Conservation (phyloP, 345 rosid species). For the Rhizophora apiculata region DNA sequence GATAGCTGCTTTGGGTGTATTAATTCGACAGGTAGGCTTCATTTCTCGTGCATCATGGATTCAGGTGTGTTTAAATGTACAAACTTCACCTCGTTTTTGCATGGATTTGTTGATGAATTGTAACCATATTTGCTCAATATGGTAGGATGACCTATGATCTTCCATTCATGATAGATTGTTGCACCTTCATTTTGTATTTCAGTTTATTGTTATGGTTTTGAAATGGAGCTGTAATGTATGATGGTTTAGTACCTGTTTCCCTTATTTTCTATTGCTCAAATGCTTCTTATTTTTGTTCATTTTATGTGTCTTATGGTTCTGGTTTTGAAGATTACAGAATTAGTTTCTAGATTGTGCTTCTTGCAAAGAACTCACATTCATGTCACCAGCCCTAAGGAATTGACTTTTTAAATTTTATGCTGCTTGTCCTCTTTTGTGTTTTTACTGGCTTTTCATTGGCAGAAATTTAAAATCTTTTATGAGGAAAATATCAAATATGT, state of each 20-base stretch:
- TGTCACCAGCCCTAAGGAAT: too few relatives aligned
- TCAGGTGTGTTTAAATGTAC: background rate
- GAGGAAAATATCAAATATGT: background rate
- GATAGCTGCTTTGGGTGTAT: slow-evolving; percentile 58
- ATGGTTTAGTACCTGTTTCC: background rate
- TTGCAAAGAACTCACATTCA: background rate
- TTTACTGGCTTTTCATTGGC: too few relatives aligned
- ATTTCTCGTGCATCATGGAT: background rate
- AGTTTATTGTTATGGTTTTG: background rate
- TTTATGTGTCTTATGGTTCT: background rate
- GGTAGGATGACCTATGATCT: background rate
- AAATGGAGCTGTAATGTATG: background rate
- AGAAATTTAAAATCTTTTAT: background rate
- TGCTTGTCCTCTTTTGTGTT: too few relatives aligned
- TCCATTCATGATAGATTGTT: background rate
- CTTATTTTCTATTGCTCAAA: background rate
- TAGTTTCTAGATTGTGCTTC: background rate
- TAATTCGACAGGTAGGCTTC: slow-evolving; percentile 58
- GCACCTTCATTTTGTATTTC: background rate
- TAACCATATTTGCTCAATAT: background rate
- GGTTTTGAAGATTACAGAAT: background rate
- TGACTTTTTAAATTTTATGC: too few relatives aligned
- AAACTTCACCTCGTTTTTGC: background rate
- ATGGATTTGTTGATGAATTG: background rate
- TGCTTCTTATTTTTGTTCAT: background rate